A percentile compares a stretch with the other conserved stretches of the same genome.
phyloP scores from a whole-genome alignment of 306 rosid genomes.

The Quillaja saponaria region DNA sequence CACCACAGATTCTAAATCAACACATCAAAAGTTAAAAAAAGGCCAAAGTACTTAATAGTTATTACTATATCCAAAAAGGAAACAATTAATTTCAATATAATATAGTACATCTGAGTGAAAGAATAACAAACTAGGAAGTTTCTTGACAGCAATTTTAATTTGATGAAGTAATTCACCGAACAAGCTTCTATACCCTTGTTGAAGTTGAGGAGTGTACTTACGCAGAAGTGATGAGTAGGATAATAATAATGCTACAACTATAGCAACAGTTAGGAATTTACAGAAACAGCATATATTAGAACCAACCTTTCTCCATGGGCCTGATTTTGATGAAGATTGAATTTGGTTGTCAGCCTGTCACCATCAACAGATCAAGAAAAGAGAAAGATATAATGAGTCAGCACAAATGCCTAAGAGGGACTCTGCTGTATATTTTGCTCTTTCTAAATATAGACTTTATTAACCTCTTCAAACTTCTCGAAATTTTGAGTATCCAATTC shows the following conservation, averaged over 20 bases:
- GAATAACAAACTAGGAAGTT: neutral
- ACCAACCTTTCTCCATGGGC: slow-evolving; percentile 99
- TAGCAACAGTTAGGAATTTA: slow-evolving; percentile 14
- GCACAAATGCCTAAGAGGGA: slow-evolving; percentile 28
- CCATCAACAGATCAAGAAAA: slow-evolving; percentile 29
- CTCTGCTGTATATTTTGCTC: neutral
- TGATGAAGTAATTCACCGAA: neutral
- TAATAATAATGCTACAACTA: slow-evolving; percentile 8
- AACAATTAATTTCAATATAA: slow-evolving; percentile 2
- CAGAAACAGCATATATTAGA: slow-evolving; percentile 17
- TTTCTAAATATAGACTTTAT: neutral
- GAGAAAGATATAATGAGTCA: slow-evolving; percentile 24
- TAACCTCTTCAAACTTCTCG: slow-evolving; percentile 98
- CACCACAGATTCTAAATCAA: too few species aligned
- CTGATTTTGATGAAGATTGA: slow-evolving; percentile 78
- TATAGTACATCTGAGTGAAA: neutral
- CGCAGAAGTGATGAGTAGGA: slow-evolving; percentile 19
- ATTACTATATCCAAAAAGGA: slow-evolving; percentile 20
- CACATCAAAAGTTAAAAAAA: slow-evolving; percentile 4
- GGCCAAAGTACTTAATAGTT: slow-evolving; percentile 20
- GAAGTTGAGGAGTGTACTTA: neutral
- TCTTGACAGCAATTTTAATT: slow-evolving; percentile 1
- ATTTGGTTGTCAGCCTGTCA: slow-evolving; percentile 68
- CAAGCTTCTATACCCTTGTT: too few species aligned
- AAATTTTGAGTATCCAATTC: slow-evolving; percentile 98